A percentile compares a stretch with the other conserved stretches of the same genome.
Conservation (phyloP, 371 early-diverging fungal genomes). For the Scutellospora calospora region DNA sequence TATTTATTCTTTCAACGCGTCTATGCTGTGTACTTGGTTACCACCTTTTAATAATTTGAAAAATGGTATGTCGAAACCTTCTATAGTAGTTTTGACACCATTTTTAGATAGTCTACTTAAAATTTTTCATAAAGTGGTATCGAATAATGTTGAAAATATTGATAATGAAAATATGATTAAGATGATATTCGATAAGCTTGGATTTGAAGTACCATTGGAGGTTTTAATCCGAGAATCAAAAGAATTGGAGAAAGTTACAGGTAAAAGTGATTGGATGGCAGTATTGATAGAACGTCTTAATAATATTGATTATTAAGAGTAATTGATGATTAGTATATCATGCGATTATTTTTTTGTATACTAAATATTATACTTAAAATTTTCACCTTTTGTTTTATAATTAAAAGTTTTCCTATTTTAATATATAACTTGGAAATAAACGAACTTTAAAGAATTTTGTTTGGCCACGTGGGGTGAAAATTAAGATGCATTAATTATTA, state of each 20-base stretch:
- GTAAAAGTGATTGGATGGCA: neutral
- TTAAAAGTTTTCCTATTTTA: too few relatives aligned
- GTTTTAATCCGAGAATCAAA: neutral
- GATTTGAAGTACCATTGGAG: conserved; percentile 34
- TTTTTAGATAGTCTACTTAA: conserved; percentile 7
- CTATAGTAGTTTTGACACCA: neutral
- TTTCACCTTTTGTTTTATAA: too few relatives aligned
- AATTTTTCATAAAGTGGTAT: conserved; percentile 4
- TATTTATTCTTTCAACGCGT: conserved; percentile 13
- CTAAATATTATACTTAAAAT: too few relatives aligned
- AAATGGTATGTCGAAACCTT: neutral
- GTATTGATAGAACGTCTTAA: conserved; percentile 4
- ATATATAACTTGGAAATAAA: too few relatives aligned
- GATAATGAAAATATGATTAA: conserved; percentile 9
- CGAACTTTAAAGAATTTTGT: too few relatives aligned
- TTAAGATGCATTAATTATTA: too few relatives aligned
- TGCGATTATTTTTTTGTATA: too few relatives aligned
- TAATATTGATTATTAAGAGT: neutral
- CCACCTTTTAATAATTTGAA: neutral
- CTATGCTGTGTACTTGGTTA: neutral
- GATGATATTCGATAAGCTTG: conserved; percentile 16
- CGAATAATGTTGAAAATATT: conserved; percentile 1
- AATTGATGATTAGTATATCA: too few relatives aligned
- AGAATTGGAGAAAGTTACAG: neutral
- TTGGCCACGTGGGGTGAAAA: too few relatives aligned